Conservation (phyloP, 768 basidiomycete species). For the Pholiota conissans region DNA sequence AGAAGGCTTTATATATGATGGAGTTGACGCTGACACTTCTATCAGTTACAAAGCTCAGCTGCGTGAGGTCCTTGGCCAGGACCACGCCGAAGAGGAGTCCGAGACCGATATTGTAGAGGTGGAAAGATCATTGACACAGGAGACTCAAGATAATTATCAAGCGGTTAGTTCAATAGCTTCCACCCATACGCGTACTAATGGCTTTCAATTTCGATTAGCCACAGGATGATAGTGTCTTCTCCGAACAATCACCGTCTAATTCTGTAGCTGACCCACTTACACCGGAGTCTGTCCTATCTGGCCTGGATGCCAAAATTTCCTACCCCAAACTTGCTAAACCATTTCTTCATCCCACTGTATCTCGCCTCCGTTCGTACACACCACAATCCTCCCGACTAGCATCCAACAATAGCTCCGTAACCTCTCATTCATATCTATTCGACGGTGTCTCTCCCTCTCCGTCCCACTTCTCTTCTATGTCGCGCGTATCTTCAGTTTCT, state of each 20-base stretch:
- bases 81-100: conserved; percentile 49
- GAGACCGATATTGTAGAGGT: conserved; percentile 42
- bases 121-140: conserved; percentile 44
- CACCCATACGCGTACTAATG: too few species aligned
- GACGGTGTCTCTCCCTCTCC: conserved; percentile 52
- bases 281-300: conserved; percentile 37
- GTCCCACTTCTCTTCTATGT: conserved; percentile 72
- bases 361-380: conserved; percentile 73
- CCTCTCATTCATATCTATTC: conserved; percentile 42
- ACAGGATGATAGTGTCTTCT: conserved; percentile 7
- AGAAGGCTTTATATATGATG: conserved; percentile 71
- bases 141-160: conserved; percentile 24
- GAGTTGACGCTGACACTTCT: conserved; percentile 57
- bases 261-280: conserved; percentile 37
- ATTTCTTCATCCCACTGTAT: conserved; percentile 74
- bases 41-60: conserved; percentile 67
- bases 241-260: conserved; percentile 31
- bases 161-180: conserved; percentile 32
- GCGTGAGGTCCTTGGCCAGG: conserved; percentile 69
- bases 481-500: conserved; percentile 63
- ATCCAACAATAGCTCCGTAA: conserved; percentile 40
- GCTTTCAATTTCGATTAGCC: not conserved
- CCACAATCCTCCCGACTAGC: conserved; percentile 46
- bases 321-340: conserved; percentile 47
- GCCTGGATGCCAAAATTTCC: conserved; percentile 31